Evolutionary conservation across 805 yeast species (phyloP), one percentile per base, ranked within the genome.

Genomic region (Ogataea thermomethanolica): DNA sequence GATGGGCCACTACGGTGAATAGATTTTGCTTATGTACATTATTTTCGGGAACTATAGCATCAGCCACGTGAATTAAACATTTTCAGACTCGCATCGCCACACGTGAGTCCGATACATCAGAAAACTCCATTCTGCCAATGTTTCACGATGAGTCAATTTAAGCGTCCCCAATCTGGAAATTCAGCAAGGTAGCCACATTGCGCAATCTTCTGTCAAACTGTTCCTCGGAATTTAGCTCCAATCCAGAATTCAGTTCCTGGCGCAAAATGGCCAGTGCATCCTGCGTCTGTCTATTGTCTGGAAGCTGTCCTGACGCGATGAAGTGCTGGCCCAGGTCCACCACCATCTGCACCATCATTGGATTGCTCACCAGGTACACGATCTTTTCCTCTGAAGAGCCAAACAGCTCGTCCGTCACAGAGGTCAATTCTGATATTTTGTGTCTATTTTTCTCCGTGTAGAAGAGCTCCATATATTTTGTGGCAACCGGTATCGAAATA

Each of bases 21-120:
- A 17, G 20, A 17, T 17, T 17, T 23, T 29, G 10, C 10, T 14
- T 37, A 37, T 31, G 31, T 37, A 32, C 41, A 37, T 22, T 14
- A 17, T 26, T 14, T 11, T 13, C 9, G 17, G 25, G 13, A 14
- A 9, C 7, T 17, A 22, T 30, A 10, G 26, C 33, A 30, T 24
- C 14, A 30, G 33, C 33, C 33, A 24, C 29, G 23, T 25, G 28
- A 32, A 13, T 32, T 25, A 32, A 22, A 17, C 5, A 17, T 12
- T 11, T 3, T 9, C 12, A 11, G 14, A 8, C 17, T 10, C 25
- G 26, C 8, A 22, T 22, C 26, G 41, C 41, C 41, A 37, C 41
- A 37, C 7, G 14, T 15, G 9, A 38, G 11, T 23, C 42, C 42
- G 42, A 38, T 38, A 38, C 28, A 34, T 11, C 42, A 38, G 42